Conservation (phyloP, 176 grass and related monocot genomes). For the Zoysia pacifica region DNA sequence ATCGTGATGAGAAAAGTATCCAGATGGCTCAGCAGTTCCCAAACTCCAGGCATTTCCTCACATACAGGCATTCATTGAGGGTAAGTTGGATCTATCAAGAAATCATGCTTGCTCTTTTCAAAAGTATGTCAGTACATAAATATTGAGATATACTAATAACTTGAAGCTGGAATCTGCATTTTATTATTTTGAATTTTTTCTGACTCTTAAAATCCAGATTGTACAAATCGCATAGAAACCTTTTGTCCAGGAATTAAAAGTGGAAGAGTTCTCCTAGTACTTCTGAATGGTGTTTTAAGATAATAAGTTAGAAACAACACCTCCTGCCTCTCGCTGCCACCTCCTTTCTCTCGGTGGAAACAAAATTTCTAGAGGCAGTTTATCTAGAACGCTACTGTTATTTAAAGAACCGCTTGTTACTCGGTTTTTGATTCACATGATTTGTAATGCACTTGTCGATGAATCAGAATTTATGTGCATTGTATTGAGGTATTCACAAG, state of each 20-base stretch:
- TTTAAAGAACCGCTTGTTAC: neutral
- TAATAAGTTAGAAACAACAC: neutral
- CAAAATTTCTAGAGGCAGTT: neutral
- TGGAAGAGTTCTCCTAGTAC: neutral
- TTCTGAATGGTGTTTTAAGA: neutral
- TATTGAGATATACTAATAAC: neutral
- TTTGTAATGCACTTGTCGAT: neutral
- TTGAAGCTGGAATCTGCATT: conserved; percentile 13
- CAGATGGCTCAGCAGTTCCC: conserved; percentile 80
- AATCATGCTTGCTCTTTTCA: neutral
- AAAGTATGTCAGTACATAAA: neutral
- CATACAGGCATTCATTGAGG: conserved; percentile 90
- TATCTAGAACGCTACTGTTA: conserved; percentile 19
- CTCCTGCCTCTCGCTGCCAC: neutral
- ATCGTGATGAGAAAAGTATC: conserved; percentile 89
- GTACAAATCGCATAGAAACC: conserved; percentile 2
- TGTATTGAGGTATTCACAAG: neutral
- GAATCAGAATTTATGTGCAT: conserved; percentile 19
- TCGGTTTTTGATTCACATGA: conserved; percentile 6
- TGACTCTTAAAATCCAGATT: neutral
- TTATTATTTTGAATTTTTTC: conserved; percentile 4
- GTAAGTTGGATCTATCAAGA: conserved; percentile 41
- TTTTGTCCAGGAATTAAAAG: neutral
- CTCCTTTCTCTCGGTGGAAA: neutral
- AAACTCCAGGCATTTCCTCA: conserved; percentile 86